phyloP scores from a whole-genome alignment of 73 alveolate genomes.

The Symbiodinium natans region DNA sequence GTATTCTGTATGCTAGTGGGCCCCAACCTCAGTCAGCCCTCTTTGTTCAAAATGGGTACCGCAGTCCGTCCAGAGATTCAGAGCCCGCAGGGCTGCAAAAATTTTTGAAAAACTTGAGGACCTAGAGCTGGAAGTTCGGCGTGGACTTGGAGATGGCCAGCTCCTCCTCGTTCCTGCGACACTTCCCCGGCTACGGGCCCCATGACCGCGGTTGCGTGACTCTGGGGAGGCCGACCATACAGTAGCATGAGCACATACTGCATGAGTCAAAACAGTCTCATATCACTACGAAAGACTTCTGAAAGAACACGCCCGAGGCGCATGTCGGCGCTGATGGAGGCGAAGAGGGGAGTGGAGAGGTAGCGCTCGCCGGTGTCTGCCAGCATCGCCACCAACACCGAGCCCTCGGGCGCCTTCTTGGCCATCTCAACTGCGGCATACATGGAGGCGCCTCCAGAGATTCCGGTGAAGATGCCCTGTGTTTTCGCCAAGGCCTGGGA shows the following conservation, averaged over 20 bases:
- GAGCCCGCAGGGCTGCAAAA: too few relatives aligned
- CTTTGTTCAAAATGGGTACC: not conserved
- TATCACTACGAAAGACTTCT: too few relatives aligned
- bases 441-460: conserved; percentile 89
- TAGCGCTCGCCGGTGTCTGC: conserved; percentile 94
- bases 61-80: not conserved
- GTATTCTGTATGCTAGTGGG: too few relatives aligned
- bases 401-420: conserved; percentile 91
- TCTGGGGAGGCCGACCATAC: too few relatives aligned
- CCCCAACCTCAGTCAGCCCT: too few relatives aligned
- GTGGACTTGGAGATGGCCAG: conserved; percentile 85
- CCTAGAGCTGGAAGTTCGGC: conserved; percentile 87
- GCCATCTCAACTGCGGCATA: conserved; percentile 92
- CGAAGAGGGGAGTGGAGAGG: conserved; percentile 75
- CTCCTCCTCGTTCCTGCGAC: conserved; percentile 28
- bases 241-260: too few relatives aligned
- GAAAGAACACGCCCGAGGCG: too few relatives aligned
- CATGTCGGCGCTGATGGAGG: conserved; percentile 73
- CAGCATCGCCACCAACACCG: conserved; percentile 75
- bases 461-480: conserved; percentile 82
- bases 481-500: conserved; percentile 55
- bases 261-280: too few relatives aligned
- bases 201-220: too few relatives aligned
- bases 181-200: not conserved
- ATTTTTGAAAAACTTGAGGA: not conserved